Percentiles rank a stretch among this genome's conserved stretches.
Evolutionary conservation across 169 alveolate species (phyloP).

Genomic region (Neospora caninum): DNA sequence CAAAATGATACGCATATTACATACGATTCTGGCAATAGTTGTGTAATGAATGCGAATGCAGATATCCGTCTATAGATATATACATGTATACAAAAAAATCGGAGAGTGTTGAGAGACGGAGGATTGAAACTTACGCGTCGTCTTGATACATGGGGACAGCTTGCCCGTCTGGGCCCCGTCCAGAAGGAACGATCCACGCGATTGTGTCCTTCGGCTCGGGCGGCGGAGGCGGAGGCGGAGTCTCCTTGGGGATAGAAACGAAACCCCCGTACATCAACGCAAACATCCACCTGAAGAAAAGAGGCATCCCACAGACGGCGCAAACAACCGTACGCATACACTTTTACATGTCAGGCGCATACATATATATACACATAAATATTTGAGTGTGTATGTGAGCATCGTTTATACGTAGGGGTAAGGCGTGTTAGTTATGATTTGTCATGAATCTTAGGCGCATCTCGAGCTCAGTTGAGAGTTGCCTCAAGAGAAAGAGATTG

Average conservation of each 20-base stretch:
- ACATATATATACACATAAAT: not conserved
- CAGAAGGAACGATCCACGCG: not conserved
- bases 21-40: too few species aligned
- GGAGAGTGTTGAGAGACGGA: too few species aligned
- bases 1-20: too few species aligned
- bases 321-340: not conserved
- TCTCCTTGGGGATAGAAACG: not conserved
- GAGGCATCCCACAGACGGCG: not conserved
- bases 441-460: too few species aligned
- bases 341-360: not conserved
- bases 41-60: too few species aligned
- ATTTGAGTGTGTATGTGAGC: not conserved
- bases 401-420: not conserved
- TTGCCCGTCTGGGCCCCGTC: not conserved
- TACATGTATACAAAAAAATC: too few species aligned
- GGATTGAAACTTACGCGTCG: not conserved
- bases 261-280: not conserved
- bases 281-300: not conserved
- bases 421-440: too few species aligned
- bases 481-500: too few species aligned
- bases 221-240: not conserved
- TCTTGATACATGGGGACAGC: not conserved
- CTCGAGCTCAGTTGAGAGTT: too few species aligned
- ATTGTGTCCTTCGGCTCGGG: not conserved
- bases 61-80: too few species aligned